Evolutionary conservation across 345 rosid species (phyloP).

Genomic region (Odontarrhena argentea): DNA sequence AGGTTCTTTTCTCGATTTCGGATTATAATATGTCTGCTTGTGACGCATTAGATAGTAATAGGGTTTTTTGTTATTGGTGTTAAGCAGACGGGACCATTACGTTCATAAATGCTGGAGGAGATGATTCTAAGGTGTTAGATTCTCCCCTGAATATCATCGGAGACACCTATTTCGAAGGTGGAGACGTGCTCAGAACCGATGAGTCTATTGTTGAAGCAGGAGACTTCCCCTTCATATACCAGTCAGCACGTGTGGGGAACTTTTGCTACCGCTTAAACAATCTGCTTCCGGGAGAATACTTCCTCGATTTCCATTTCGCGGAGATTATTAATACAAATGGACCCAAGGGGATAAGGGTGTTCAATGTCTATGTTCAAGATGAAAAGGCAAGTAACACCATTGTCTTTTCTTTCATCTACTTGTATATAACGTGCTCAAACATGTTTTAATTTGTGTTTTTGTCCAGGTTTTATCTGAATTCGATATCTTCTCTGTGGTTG

Average conservation of each 20-base stretch:
- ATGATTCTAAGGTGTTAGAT: slow-evolving; percentile 49
- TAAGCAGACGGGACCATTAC: slow-evolving; percentile 60
- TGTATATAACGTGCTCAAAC: slow-evolving; percentile 15
- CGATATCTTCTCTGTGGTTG: slow-evolving; percentile 81
- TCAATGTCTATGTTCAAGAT: slow-evolving; percentile 83
- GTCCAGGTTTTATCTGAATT: slow-evolving; percentile 80
- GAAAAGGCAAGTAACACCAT: slow-evolving; percentile 64
- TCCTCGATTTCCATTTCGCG: slow-evolving; percentile 82
- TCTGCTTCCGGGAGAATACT: slow-evolving; percentile 64
- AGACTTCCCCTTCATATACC: slow-evolving; percentile 71
- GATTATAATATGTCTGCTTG: background rate
- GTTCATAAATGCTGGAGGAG: slow-evolving; percentile 84
- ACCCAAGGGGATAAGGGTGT: slow-evolving; percentile 88
- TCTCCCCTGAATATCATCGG: slow-evolving; percentile 47
- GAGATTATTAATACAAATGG: slow-evolving; percentile 86
- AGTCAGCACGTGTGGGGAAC: slow-evolving; percentile 76
- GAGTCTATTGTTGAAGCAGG: slow-evolving; percentile 77
- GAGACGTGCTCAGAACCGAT: slow-evolving; percentile 68
- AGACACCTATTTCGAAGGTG: slow-evolving; percentile 70
- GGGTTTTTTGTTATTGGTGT: slow-evolving; percentile 18
- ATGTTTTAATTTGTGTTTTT: slow-evolving; percentile 33
- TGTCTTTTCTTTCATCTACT: background rate
- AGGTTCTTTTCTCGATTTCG: slow-evolving; percentile 44
- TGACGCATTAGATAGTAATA: background rate
- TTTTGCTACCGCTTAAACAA: slow-evolving; percentile 59